Base-by-base conservation (phyloP, 345 rosid genomes). In the Eucalyptus microcorys region DNA sequence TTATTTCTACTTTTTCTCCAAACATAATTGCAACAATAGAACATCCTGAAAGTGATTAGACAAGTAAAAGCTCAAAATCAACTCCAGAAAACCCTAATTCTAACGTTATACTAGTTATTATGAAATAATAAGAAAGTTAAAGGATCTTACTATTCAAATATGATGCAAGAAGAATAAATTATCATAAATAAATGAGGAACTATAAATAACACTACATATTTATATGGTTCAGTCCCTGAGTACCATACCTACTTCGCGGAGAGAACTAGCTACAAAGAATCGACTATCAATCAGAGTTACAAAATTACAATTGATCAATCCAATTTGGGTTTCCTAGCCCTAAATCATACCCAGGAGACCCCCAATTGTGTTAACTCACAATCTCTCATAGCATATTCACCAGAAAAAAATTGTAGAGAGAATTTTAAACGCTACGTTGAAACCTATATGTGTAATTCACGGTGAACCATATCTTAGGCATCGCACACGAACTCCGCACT, bases 81-180 rank as follows among this genome's bases (percentile, higher is more conserved):
- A 34, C 81, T 68, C 43, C 4, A 10, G 1, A 68, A 68, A 68
- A 68, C 12, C 12, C 13, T 4, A 8, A 2, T 19, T 34, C 43
- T 68, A 68, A 37, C 1, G 0, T 32, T 68, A 34, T 34, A 34
- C 0, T 0, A 19, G 14, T 68, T 34, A 16, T 68, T 68, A 2
- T 21, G 0, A 76, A 76, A 76, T 37, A 37, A 37, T 40, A 21
- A 71, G 27, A 40, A 71, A 21, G 27, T 10, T 37, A 10, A 71
- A 0, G 7, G 27, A 37, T 76, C 83, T 76, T 19, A 37, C 26
- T 37, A 76, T 76, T 21, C 47, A 21, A 68, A 21, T 19, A 1
- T 1, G 45, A 76, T 2, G 8, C 47, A 17, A 76, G 81, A 76
- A 76, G 1, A 76, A 76, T 27, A 76, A 76, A 37, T 21, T 40